Percentiles rank a stretch among this genome's conserved stretches.
These are phyloP conservation scores for Colletotrichum godetiae DNA, from an alignment of 2,329 filamentous ascomycete species.

Conservation along the genomic window DNA sequence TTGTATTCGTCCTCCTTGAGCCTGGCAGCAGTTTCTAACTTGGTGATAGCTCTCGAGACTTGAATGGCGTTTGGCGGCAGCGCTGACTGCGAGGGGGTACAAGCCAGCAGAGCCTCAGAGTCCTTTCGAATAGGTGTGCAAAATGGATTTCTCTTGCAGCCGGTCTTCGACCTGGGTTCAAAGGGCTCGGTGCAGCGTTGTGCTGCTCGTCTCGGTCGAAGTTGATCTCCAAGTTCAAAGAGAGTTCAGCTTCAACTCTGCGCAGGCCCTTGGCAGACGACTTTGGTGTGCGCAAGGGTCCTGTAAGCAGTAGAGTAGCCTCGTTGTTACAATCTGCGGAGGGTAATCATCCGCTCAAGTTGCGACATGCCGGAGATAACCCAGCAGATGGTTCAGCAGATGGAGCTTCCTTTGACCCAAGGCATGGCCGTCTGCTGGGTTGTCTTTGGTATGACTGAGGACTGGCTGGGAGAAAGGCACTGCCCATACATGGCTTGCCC, in stretches of 20 bases:
- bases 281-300: too few species aligned
- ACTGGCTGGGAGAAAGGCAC: not conserved
- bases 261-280: not conserved
- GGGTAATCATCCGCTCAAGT: not conserved
- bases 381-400: not conserved
- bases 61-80: conserved; percentile 56
- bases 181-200: not conserved
- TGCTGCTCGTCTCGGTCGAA: too few species aligned
- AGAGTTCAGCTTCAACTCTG: not conserved
- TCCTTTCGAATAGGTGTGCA: conserved; percentile 54
- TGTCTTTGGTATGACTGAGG: not conserved
- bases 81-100: conserved; percentile 53
- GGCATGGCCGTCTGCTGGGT: not conserved
- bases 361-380: not conserved
- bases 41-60: conserved; percentile 58
- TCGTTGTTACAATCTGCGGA: not conserved
- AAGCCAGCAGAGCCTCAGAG: conserved; percentile 54
- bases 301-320: too few species aligned
- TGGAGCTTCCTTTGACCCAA: not conserved
- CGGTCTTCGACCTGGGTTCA: not conserved
- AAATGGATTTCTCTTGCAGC: not conserved
- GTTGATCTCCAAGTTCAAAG: not conserved
- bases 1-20: conserved; percentile 40
- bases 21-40: conserved; percentile 28
- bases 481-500: too few species aligned